phyloP scores from a whole-genome alignment of 805 yeast species.

The Saccharomyces eubayanus region DNA sequence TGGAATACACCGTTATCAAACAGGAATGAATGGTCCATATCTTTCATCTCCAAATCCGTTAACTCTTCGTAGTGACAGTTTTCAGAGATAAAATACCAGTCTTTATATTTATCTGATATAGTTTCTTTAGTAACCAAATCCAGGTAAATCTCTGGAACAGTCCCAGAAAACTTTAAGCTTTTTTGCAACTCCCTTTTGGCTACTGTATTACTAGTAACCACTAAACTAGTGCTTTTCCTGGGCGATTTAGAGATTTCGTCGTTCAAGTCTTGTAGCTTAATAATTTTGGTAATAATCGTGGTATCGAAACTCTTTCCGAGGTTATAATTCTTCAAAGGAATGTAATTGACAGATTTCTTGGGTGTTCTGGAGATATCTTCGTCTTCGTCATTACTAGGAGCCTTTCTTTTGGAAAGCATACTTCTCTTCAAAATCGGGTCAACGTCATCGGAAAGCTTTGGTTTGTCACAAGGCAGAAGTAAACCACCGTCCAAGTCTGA shows the following conservation, averaged over 20 bases:
- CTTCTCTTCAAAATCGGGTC: background rate
- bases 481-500: background rate
- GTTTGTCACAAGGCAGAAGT: background rate
- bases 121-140: conserved; percentile 16
- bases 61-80: conserved; percentile 8
- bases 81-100: conserved; percentile 23
- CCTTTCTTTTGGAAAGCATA: background rate
- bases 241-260: conserved; percentile 3
- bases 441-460: background rate
- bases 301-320: conserved; percentile 18
- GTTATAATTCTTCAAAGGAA: conserved; percentile 13
- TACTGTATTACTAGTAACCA: background rate
- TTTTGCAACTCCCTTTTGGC: background rate
- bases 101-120: conserved; percentile 17
- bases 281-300: conserved; percentile 4
- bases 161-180: conserved; percentile 1
- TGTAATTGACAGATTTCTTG: background rate
- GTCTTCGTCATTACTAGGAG: background rate
- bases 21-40: background rate
- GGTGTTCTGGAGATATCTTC: background rate
- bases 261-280: conserved; percentile 1
- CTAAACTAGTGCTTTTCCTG: background rate
- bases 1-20: background rate
- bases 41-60: background rate
- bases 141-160: conserved; percentile 8